phyloP scores from a whole-genome alignment of 257 asterid species.

The Ophiorrhiza pumila region DNA sequence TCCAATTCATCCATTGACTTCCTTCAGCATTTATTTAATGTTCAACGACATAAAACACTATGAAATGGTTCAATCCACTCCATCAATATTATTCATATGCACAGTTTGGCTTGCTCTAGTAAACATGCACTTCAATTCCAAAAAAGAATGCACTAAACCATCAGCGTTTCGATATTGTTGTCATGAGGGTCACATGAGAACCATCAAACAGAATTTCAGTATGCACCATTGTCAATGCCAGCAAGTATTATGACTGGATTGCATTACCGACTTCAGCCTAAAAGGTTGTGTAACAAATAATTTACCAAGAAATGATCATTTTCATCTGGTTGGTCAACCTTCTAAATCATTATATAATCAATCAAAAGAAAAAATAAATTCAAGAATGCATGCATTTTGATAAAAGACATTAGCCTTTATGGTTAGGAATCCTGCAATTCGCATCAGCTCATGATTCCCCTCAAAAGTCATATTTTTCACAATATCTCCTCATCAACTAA shows the following conservation, averaged over 20 bases:
- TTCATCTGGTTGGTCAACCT: not conserved
- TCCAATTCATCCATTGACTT: not conserved
- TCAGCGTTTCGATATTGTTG: slow-evolving; percentile 4
- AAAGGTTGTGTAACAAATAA: not conserved
- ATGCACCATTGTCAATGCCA: not conserved
- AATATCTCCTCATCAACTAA: slow-evolving; percentile 25
- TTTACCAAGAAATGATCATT: not conserved
- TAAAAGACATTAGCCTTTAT: slow-evolving; percentile 24
- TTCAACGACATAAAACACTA: not conserved
- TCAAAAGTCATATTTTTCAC: slow-evolving; percentile 24
- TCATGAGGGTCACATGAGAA: slow-evolving; percentile 4
- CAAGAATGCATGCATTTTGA: not conserved
- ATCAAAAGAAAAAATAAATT: not conserved
- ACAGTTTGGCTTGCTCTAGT: not conserved
- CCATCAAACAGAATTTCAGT: not conserved
- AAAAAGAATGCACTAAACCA: not conserved
- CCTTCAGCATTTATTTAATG: not conserved
- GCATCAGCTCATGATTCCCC: slow-evolving; percentile 17
- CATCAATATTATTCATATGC: no score
- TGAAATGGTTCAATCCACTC: not conserved
- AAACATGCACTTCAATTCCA: not conserved
- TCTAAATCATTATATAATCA: not conserved
- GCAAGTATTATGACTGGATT: not conserved
- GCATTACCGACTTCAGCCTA: not conserved
- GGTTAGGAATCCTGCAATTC: slow-evolving; percentile 19